These are phyloP conservation scores for Acacia confusa DNA, from an alignment of 306 rosid genomes.

Conservation along the genomic window DNA sequence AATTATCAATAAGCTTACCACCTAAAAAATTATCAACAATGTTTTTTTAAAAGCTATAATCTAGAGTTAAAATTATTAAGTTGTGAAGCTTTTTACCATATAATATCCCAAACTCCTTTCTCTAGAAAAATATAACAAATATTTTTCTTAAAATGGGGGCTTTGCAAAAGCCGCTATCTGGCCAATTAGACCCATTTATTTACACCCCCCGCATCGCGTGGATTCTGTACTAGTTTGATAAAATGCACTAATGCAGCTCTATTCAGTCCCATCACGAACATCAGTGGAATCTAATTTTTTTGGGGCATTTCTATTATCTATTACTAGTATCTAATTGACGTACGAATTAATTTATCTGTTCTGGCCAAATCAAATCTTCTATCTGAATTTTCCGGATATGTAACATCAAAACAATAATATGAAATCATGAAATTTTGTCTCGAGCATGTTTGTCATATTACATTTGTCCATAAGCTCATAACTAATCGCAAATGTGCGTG, in stretches of 20 bases:
- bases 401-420: not conserved
- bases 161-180: too few species aligned
- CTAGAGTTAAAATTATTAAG: too few species aligned
- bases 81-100: too few species aligned
- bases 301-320: not conserved
- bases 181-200: too few species aligned
- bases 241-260: not conserved
- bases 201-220: too few species aligned
- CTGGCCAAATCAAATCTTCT: not conserved
- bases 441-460: slow-evolving; percentile 2
- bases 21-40: too few species aligned
- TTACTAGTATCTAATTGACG: not conserved
- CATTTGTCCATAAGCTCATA: not conserved
- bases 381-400: not conserved
- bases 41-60: too few species aligned
- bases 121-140: too few species aligned
- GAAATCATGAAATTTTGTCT: not conserved
- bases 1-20: too few species aligned
- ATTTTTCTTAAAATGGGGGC: too few species aligned
- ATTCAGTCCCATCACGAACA: not conserved
- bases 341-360: not conserved
- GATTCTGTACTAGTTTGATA: not conserved
- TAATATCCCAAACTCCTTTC: too few species aligned
- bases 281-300: not conserved
- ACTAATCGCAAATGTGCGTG: not conserved